Conservation (phyloP, 148 eudicot species). For the Gaultheria prostrata region DNA sequence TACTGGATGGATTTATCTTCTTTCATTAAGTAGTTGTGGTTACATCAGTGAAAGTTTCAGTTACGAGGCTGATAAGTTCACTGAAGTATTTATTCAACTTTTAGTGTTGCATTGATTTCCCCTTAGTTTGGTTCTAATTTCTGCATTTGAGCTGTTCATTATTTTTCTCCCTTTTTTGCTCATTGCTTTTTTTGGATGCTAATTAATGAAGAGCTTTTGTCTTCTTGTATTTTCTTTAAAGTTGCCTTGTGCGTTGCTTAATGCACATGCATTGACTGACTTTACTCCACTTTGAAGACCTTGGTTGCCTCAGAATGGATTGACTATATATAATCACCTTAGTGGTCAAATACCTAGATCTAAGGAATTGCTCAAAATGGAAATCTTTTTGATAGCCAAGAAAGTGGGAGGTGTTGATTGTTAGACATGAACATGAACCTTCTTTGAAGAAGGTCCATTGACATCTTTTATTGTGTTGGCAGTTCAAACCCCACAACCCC, state of each 20-base stretch:
- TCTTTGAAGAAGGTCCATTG: too few species aligned
- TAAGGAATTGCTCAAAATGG: too few species aligned
- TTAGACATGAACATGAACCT: too few species aligned
- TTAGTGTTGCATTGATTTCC: neutral
- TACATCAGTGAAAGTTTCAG: neutral
- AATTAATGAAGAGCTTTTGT: neutral
- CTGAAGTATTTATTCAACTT: neutral
- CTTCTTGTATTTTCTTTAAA: neutral
- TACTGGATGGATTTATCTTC: neutral
- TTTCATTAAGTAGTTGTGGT: neutral
- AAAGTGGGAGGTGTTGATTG: too few species aligned
- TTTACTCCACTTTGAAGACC: neutral
- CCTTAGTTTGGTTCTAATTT: neutral
- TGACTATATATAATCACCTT: too few species aligned
- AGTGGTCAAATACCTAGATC: too few species aligned
- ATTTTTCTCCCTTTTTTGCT: neutral
- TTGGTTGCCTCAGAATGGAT: neutral
- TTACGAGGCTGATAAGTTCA: neutral
- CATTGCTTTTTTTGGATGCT: too few species aligned
- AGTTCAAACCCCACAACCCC: too few species aligned
- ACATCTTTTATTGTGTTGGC: too few species aligned
- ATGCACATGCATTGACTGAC: neutral
- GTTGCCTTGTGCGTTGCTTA: too few species aligned
- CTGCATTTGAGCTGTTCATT: neutral
- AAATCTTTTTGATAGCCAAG: too few species aligned